Evolutionary conservation across 1,284 basidiomycete genomes (phyloP), one percentile per base, ranked within the genome.

Genomic region (Abortiporus biennis): DNA sequence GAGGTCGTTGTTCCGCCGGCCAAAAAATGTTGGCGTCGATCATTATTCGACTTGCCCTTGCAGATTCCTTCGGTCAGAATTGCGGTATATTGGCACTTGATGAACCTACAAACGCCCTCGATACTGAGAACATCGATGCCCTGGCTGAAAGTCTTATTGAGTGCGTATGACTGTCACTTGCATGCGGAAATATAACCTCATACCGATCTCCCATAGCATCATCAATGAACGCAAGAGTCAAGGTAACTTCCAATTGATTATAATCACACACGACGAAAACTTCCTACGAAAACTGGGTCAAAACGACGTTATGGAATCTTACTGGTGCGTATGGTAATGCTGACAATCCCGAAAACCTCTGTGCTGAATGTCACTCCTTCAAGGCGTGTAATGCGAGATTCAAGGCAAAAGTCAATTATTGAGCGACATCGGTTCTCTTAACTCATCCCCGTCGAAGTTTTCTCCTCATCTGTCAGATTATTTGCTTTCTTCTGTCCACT

Each of bases 11-110:
- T 64, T 94, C 90, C 16, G 96, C 96, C 0, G 96, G 96, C 0
- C 96, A 99, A 64, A 99, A 99, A 67, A 97, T 98, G 73, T 69
- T 99, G 45, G 96, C 96, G 21, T 96, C 92, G n/a, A 98, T 99
- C 63, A 93, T 99, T 60, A 99, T 99, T 55, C 81, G 96, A 1
- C 78, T 99, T n/a, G 96, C 95, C 0, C 74, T 99, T 19, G 95
- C 95, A 6, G 96, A 99, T 62, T 95, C 92, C 3, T 99, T 99
- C 56, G 92, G 92, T 2, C 90, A 93, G 59, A 95, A 97, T 52
- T 99, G 95, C 63, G 95, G 95, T 12, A 97, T 99, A 49, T 76
- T 99, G 32, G 96, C 96, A 1, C 70, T 99, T 40, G 96, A 99
- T 57, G 96, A 99, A 65, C 96, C 96, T 9, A 99, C 96, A 17